A percentile compares a stretch with the other conserved stretches of the same genome.
Evolutionary conservation across 2,329 filamentous ascomycete genomes (phyloP).

Genomic region (Rutstroemia sp.): DNA sequence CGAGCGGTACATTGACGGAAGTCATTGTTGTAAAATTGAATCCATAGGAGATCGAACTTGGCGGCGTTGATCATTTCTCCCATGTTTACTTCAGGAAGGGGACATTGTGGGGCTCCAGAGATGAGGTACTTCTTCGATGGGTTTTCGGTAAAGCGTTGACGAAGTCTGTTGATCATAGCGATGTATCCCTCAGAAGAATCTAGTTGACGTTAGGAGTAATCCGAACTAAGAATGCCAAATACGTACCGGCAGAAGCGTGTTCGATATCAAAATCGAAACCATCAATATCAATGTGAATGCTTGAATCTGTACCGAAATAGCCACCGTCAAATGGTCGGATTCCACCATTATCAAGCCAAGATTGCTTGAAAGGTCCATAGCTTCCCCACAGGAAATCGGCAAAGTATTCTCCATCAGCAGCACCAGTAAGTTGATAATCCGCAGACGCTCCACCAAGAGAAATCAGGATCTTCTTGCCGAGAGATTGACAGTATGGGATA

Average conservation of each 20-base stretch:
- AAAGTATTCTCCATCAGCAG: constrained; percentile 31
- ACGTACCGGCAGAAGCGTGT: constrained; percentile 14
- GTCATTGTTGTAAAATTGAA: constrained; percentile 30
- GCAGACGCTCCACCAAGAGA: constrained; percentile 32
- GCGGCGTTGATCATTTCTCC: constrained; percentile 20
- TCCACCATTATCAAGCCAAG: constrained; percentile 27
- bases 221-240: neutral
- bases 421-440: constrained; percentile 33
- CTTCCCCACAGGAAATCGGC: constrained; percentile 34
- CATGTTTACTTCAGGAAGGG: constrained; percentile 27
- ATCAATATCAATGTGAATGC: constrained; percentile 24
- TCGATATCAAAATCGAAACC: constrained; percentile 32
- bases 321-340: constrained; percentile 25
- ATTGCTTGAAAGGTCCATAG: constrained; percentile 33
- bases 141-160: constrained; percentile 18
- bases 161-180: constrained; percentile 24
- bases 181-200: constrained; percentile 25
- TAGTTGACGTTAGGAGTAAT: constrained; percentile 11
- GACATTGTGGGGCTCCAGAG: constrained; percentile 29
- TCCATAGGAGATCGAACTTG: constrained; percentile 28
- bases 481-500: constrained; percentile 34
- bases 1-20: constrained; percentile 22
- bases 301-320: constrained; percentile 3
- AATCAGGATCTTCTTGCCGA: constrained; percentile 35
- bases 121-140: constrained; percentile 26